Conservation (phyloP, 352 stramenopile species). For the Pythium brachiatum region DNA sequence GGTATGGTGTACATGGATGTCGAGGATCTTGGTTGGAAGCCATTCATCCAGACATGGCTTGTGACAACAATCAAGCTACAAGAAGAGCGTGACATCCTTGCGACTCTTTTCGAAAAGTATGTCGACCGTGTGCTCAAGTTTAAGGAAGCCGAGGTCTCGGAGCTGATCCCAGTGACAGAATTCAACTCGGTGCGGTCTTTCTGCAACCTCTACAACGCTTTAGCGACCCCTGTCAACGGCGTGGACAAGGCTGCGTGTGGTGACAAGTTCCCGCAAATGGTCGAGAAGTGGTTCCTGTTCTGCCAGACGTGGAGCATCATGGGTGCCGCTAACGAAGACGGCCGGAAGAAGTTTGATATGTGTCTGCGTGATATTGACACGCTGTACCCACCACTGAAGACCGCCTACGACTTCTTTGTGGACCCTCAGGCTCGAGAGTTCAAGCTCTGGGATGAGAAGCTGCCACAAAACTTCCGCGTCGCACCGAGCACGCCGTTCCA, state of each 20-base stretch:
- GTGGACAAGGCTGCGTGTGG: slow-evolving; percentile 58
- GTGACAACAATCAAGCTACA: slow-evolving; percentile 50
- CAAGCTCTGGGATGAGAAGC: slow-evolving; percentile 83
- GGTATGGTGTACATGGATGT: slow-evolving; percentile 95
- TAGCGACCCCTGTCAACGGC: slow-evolving; percentile 68
- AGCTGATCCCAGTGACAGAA: slow-evolving; percentile 73
- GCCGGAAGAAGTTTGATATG: slow-evolving; percentile 80
- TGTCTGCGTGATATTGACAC: slow-evolving; percentile 92
- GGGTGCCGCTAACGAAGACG: slow-evolving; percentile 81
- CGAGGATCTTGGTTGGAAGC: slow-evolving; percentile 74
- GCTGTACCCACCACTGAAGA: slow-evolving; percentile 90
- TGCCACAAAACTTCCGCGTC: slow-evolving; percentile 74
- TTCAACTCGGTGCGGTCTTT: slow-evolving; percentile 86
- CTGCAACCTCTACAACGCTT: slow-evolving; percentile 83
- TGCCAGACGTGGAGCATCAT: slow-evolving; percentile 87
- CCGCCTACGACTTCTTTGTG: slow-evolving; percentile 92
- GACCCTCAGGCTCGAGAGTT: slow-evolving; percentile 76
- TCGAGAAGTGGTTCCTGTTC: slow-evolving; percentile 87
- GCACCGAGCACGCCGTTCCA: slow-evolving; percentile 71
- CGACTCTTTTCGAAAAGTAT: slow-evolving; percentile 80
- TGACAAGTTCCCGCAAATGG: slow-evolving; percentile 60
- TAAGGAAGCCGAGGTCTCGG: slow-evolving; percentile 57
- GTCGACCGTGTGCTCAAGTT: slow-evolving; percentile 71
- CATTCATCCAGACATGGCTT: slow-evolving; percentile 79
- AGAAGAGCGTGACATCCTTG: slow-evolving; percentile 71